Conservation (phyloP, 257 asterid genomes). For the Plantago major region DNA sequence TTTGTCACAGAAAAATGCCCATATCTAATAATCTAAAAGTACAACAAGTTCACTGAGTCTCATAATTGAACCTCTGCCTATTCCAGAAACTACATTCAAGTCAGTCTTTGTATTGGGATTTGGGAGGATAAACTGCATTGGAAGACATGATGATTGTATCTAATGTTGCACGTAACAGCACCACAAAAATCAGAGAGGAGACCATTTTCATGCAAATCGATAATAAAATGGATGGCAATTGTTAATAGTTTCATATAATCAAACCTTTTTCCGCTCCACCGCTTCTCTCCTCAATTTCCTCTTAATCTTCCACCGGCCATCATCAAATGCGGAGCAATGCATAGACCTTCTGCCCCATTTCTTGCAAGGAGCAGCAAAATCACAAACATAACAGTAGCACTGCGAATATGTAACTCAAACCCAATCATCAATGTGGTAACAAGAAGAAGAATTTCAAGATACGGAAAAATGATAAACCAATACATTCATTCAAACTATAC, state of each 20-base stretch:
- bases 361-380: slow-evolving; percentile 4
- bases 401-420: neutral
- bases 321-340: neutral
- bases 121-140: too few species aligned
- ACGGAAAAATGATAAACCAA: too few species aligned
- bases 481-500: neutral
- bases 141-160: too few species aligned
- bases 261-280: neutral
- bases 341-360: slow-evolving; percentile 1
- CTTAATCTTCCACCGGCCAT: neutral
- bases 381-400: slow-evolving; percentile 14
- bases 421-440: neutral
- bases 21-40: too few species aligned
- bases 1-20: too few species aligned
- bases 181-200: too few species aligned
- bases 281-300: slow-evolving; percentile 2
- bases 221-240: neutral
- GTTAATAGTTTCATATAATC: neutral
- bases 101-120: too few species aligned
- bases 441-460: neutral
- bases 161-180: too few species aligned
- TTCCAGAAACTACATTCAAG: too few species aligned
- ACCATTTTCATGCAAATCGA: neutral
- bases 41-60: too few species aligned
- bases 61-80: too few species aligned